These are phyloP conservation scores for Piedraia hortae DNA, from an alignment of 2,329 filamentous ascomycete species.

Conservation along the genomic window DNA sequence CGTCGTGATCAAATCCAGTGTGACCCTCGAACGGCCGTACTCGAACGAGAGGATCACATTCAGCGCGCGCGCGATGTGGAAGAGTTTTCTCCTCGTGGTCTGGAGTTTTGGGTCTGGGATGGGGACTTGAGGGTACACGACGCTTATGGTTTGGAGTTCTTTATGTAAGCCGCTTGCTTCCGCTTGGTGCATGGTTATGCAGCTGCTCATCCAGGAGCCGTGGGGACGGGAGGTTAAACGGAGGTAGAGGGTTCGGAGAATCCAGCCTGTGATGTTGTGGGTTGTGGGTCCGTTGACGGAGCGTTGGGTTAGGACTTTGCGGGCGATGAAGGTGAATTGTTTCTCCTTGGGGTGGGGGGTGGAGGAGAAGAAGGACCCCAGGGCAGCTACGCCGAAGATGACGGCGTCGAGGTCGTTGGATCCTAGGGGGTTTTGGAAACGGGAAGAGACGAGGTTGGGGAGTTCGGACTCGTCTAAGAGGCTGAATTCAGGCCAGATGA, in stretches of 20 bases:
- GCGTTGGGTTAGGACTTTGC: slow-evolving; percentile 14
- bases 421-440: slow-evolving; percentile 7
- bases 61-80: slow-evolving; percentile 27
- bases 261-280: slow-evolving; percentile 21
- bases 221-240: slow-evolving; percentile 26
- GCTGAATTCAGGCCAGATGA: slow-evolving; percentile 25
- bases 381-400: slow-evolving; percentile 26
- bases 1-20: slow-evolving; percentile 20
- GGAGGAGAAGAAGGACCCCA: slow-evolving; percentile 25
- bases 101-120: slow-evolving; percentile 10
- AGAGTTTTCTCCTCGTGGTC: slow-evolving; percentile 10
- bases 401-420: slow-evolving; percentile 20
- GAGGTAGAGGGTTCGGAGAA: slow-evolving; percentile 27
- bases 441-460: slow-evolving; percentile 7
- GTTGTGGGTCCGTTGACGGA: slow-evolving; percentile 10
- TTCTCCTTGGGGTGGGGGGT: slow-evolving; percentile 18
- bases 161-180: slow-evolving; percentile 25
- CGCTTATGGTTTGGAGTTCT: slow-evolving; percentile 14
- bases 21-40: slow-evolving; percentile 25
- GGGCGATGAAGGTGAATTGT: slow-evolving; percentile 21
- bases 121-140: slow-evolving; percentile 10
- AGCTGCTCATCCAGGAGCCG: slow-evolving; percentile 29
- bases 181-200: slow-evolving; percentile 29
- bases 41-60: slow-evolving; percentile 33
- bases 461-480: slow-evolving; percentile 17